These are phyloP conservation scores for Penicilliopsis zonata DNA, from an alignment of 495 filamentous ascomycete species.

Conservation along the genomic window DNA sequence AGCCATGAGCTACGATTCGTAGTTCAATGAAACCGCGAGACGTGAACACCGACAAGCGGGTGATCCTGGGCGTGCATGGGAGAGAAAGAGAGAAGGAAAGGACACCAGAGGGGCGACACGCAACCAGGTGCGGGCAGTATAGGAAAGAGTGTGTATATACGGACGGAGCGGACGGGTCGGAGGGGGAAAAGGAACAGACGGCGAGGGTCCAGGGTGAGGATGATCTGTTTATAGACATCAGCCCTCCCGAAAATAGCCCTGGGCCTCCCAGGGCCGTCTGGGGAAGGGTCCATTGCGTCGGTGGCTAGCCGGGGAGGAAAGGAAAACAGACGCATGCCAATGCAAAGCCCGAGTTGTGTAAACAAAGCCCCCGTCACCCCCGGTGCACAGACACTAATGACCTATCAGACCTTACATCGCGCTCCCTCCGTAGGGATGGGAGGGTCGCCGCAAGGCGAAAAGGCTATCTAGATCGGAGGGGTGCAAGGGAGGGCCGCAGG, in stretches of 20 bases:
- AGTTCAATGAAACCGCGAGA: too few species aligned
- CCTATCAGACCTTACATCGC: conserved; percentile 36
- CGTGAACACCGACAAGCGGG: too few species aligned
- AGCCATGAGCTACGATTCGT: conserved; percentile 32
- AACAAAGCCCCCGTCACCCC: conserved; percentile 27
- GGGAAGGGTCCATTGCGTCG: conserved; percentile 2
- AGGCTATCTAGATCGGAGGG: conserved; percentile 11
- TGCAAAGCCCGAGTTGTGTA: conserved; percentile 20
- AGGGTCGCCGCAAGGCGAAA: conserved; percentile 28
- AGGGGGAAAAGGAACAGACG: conserved; percentile 7
- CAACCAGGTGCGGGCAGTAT: too few species aligned
- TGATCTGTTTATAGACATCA: conserved; percentile 32
- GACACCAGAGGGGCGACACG: neutral
- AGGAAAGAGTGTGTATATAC: too few species aligned
- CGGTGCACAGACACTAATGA: conserved; percentile 26
- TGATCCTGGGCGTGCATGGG: too few species aligned
- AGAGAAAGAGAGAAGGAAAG: too few species aligned
- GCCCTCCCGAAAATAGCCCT: conserved; percentile 17
- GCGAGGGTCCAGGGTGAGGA: conserved; percentile 15
- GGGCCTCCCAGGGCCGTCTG: conserved; percentile 1
- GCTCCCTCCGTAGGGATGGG: conserved; percentile 30
- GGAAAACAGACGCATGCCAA: conserved; percentile 28
- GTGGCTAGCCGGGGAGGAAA: conserved; percentile 18
- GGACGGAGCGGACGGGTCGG: conserved; percentile 6
- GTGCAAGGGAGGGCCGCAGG: conserved; percentile 25